Percentiles rank a stretch among this genome's conserved stretches.
phyloP scores from a whole-genome alignment of 371 early-diverging fungal species.

The Actinomortierella wolfii region DNA sequence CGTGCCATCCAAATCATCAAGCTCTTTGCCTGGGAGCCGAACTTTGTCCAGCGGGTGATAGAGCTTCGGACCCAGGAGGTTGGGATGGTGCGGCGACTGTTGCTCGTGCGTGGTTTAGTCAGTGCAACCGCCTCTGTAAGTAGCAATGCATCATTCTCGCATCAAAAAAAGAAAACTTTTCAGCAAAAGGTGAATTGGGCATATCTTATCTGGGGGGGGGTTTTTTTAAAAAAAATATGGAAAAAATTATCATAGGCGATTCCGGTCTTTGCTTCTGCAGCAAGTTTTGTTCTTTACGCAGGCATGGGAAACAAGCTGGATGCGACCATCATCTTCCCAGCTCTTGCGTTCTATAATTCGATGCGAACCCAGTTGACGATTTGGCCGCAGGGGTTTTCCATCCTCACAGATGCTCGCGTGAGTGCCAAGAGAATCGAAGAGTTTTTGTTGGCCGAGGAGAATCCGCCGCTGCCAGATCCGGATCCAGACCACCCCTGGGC shows the following conservation, averaged over 20 bases:
- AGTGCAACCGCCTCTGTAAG: slow-evolving; percentile 41
- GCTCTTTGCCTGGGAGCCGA: slow-evolving; percentile 61
- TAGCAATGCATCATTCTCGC: background rate
- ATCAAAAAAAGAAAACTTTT: background rate
- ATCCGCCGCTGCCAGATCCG: slow-evolving; percentile 45
- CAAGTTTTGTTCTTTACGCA: slow-evolving; percentile 43
- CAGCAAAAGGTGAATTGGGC: too few relatives aligned
- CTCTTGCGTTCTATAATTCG: slow-evolving; percentile 52
- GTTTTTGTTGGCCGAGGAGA: slow-evolving; percentile 69
- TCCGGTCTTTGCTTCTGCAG: slow-evolving; percentile 57
- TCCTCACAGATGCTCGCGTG: slow-evolving; percentile 66
- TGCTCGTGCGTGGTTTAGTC: slow-evolving; percentile 35
- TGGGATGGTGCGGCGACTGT: slow-evolving; percentile 13
- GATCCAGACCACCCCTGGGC: slow-evolving; percentile 43
- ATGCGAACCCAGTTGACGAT: slow-evolving; percentile 72
- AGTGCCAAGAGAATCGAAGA: slow-evolving; percentile 63
- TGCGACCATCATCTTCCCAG: slow-evolving; percentile 46
- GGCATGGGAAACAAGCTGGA: slow-evolving; percentile 38
- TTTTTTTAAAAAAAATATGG: too few relatives aligned
- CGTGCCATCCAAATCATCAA: slow-evolving; percentile 54
- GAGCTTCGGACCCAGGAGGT: slow-evolving; percentile 27
- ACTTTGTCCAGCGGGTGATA: slow-evolving; percentile 24
- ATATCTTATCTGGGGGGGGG: too few relatives aligned
- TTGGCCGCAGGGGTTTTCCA: slow-evolving; percentile 64
- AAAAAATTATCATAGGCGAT: slow-evolving; percentile 52